Conservation (phyloP, 208 protist species). For the Leishmania martiniquensis region DNA sequence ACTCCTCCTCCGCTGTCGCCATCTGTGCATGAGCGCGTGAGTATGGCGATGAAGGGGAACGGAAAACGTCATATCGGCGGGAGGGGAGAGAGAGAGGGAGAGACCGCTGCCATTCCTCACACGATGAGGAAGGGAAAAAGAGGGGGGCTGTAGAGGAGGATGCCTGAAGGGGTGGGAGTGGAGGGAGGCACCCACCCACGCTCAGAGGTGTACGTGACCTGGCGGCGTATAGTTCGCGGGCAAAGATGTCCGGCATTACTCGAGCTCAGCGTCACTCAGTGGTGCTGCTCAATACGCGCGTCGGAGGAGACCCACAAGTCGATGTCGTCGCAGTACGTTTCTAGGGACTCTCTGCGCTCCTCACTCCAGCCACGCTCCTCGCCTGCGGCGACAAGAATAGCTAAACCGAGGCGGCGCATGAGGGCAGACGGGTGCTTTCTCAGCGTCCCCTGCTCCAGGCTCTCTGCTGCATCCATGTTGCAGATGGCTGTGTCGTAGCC, state of each 20-base stretch:
- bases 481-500: not conserved
- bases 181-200: not conserved
- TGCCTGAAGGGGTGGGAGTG: no score
- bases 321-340: conserved; percentile 10
- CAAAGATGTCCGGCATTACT: not conserved
- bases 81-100: not conserved
- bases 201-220: not conserved
- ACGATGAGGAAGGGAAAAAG: no score
- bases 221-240: not conserved
- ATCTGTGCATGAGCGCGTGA: no score
- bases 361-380: conserved; percentile 16
- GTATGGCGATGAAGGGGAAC: not conserved
- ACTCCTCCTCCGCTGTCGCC: no score
- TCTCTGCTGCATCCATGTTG: not conserved
- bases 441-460: conserved; percentile 13
- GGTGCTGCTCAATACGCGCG: not conserved
- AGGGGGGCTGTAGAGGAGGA: not conserved
- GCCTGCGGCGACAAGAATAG: conserved; percentile 2
- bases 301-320: conserved; percentile 34
- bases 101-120: no score
- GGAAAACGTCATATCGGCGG: not conserved
- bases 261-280: not conserved
- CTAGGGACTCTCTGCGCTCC: not conserved
- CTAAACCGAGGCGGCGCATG: conserved; percentile 31
- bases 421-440: conserved; percentile 5